Percentiles rank a stretch among this genome's conserved stretches.
Evolutionary conservation across 2,329 filamentous ascomycete genomes (phyloP).

Genomic region (Epichloe typhina): DNA sequence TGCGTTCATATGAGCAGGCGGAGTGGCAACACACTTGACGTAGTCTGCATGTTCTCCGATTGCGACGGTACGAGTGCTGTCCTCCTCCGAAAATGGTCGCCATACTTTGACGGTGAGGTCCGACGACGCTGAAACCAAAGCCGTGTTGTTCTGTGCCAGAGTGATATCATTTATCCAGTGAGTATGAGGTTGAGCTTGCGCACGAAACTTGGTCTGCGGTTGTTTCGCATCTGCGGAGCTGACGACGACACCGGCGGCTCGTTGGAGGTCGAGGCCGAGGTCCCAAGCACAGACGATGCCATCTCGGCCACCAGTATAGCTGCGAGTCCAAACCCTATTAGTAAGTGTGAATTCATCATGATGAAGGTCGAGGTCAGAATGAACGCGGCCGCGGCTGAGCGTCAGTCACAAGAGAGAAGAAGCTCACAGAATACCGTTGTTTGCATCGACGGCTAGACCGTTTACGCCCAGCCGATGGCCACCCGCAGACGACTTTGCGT

Average conservation of each 20-base stretch:
- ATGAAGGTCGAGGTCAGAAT: too few species aligned
- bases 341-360: not conserved
- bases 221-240: slow-evolving; percentile 16
- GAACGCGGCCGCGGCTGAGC: not conserved
- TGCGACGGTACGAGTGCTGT: slow-evolving; percentile 42
- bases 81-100: slow-evolving; percentile 56
- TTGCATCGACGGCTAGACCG: slow-evolving; percentile 74
- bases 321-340: slow-evolving; percentile 22
- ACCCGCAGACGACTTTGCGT: slow-evolving; percentile 46
- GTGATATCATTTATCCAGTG: slow-evolving; percentile 94
- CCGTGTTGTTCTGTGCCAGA: slow-evolving; percentile 62
- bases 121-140: slow-evolving; percentile 82
- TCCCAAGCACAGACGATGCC: slow-evolving; percentile 96
- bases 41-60: slow-evolving; percentile 94
- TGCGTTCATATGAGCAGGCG: slow-evolving; percentile 42
- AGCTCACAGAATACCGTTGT: slow-evolving; percentile 73
- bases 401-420: not conserved
- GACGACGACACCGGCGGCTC: slow-evolving; percentile 14
- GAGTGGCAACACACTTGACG: slow-evolving; percentile 83
- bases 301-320: slow-evolving; percentile 91
- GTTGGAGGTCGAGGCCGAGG: slow-evolving; percentile 55
- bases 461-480: slow-evolving; percentile 92
- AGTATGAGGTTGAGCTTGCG: slow-evolving; percentile 63
- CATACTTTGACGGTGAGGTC: slow-evolving; percentile 88
- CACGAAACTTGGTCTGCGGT: slow-evolving; percentile 43